Percentiles rank a stretch among this genome's conserved stretches.
Evolutionary conservation across 148 eudicot species (phyloP).

Genomic region (Dysphania ambrosioides): DNA sequence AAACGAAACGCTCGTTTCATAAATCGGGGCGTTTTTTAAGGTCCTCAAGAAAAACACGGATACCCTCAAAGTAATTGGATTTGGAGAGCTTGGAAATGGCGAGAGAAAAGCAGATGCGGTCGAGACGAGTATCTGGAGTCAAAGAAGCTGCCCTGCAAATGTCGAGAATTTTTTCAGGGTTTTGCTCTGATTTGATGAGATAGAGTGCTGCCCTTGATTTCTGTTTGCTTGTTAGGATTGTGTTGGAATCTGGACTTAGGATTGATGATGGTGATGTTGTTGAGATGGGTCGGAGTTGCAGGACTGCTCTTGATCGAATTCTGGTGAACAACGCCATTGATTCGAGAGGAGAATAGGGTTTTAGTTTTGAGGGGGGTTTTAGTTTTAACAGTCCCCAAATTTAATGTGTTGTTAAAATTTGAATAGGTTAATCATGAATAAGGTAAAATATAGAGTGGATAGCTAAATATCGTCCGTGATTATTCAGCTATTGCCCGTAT

Average conservation of each 20-base stretch:
- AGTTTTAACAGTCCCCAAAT: no score
- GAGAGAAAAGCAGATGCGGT: slow-evolving; percentile 60
- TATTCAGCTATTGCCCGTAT: no score
- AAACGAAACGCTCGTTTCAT: slow-evolving; percentile 42
- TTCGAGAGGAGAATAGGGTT: slow-evolving; percentile 17
- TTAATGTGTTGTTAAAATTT: no score
- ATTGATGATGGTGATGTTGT: slow-evolving; percentile 36
- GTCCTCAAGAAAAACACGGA: slow-evolving; percentile 53
- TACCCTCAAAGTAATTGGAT: slow-evolving; percentile 44
- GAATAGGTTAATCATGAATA: no score
- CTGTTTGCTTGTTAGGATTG: slow-evolving; percentile 40
- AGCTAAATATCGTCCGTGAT: no score
- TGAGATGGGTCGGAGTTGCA: slow-evolving; percentile 36
- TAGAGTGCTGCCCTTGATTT: slow-evolving; percentile 59
- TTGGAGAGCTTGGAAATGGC: slow-evolving; percentile 57
- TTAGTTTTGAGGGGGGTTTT: slow-evolving; percentile 13
- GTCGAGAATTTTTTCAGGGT: slow-evolving; percentile 68
- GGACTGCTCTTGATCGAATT: slow-evolving; percentile 27
- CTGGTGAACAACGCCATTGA: slow-evolving; percentile 36
- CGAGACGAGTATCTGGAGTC: slow-evolving; percentile 59
- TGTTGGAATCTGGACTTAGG: slow-evolving; percentile 38
- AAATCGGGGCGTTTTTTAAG: slow-evolving; percentile 55
- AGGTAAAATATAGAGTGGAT: no score
- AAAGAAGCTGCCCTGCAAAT: slow-evolving; percentile 74
- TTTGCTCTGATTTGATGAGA: slow-evolving; percentile 54